Evolutionary conservation across 2,329 filamentous ascomycete genomes (phyloP).

Genomic region (Ophioceras dolichostomum): DNA sequence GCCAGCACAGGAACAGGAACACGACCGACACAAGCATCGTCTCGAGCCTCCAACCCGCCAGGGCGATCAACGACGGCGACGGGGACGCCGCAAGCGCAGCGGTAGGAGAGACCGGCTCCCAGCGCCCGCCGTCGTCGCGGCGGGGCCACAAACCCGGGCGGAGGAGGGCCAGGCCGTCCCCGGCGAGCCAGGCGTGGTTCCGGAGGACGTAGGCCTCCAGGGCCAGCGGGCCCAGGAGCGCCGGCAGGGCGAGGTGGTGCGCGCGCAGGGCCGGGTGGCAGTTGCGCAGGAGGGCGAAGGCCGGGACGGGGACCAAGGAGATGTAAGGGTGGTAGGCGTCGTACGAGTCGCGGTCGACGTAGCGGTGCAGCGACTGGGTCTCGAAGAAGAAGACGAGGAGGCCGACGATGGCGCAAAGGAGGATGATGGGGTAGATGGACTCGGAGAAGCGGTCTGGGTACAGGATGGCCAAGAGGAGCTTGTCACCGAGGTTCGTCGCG

Average conservation of each 20-base stretch:
- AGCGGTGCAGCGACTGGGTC: background rate
- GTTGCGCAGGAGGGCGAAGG: slow-evolving; percentile 33
- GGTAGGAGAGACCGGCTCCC: background rate
- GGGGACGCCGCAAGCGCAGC: background rate
- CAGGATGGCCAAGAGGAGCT: slow-evolving; percentile 4
- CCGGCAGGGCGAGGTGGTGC: slow-evolving; percentile 31
- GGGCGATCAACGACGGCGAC: slow-evolving; percentile 4
- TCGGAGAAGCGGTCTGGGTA: slow-evolving; percentile 16
- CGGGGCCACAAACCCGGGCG: slow-evolving; percentile 9
- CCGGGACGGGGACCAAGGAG: slow-evolving; percentile 37
- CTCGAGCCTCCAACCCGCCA: slow-evolving; percentile 10
- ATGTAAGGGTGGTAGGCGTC: slow-evolving; percentile 24
- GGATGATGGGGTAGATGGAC: slow-evolving; percentile 27
- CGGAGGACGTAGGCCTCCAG: slow-evolving; percentile 49
- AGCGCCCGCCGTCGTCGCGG: background rate
- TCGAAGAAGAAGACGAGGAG: slow-evolving; percentile 20
- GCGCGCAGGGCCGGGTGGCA: slow-evolving; percentile 24
- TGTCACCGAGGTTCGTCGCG: slow-evolving; percentile 1
- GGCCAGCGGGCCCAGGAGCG: slow-evolving; percentile 41
- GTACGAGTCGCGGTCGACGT: background rate
- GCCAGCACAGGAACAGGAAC: slow-evolving; percentile 12
- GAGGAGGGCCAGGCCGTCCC: slow-evolving; percentile 41
- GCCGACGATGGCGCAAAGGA: slow-evolving; percentile 11
- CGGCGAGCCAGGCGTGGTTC: slow-evolving; percentile 49
- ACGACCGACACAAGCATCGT: slow-evolving; percentile 11